Evolutionary conservation across 2,329 filamentous ascomycete species (phyloP), one percentile per base, ranked within the genome.

Genomic region (Zasmidium cellare): DNA sequence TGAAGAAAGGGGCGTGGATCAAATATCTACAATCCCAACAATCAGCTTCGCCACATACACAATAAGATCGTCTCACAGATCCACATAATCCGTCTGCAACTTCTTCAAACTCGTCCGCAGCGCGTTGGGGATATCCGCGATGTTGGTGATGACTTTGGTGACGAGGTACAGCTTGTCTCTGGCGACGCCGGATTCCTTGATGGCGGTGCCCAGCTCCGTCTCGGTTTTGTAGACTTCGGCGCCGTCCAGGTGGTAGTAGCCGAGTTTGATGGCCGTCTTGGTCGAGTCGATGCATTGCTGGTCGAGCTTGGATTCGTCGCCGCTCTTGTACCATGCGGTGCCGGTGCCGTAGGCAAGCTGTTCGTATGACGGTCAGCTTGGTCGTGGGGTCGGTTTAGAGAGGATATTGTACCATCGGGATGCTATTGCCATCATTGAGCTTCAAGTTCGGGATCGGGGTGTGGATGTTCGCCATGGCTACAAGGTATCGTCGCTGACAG

Each of bases 291-390:
- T 77, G 51, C 81, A 76, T 3, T 80, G 77, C 56, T 85, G 75
- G 63, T 90, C 85, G 45, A 87, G 75, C 48, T 80, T 75, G 49
- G 72, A 70, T 58, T 80, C 78, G 9, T 79, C 74, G 1, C 76
- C 74, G 3, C 71, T 71, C 65, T 83, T 83, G 70, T 83, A 89
- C 74, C 79, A 86, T 22, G 88, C 87, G 0, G 88, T 90, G 45
- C 89, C 89, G 3, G 89, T 83, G 22, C 89, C 89, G 67, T 89
- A 92, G 44, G 80, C 86, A 18, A 92, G 76, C 86, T 88, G n/a
- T 23, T 45, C 44, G 46, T 14, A 9, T n/a, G n/a, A n/a, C n/a
- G 2, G 38, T 61, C 49, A 61, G 46, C 49, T 51, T 14, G 20
- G 1, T 11, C 25, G 25, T 28, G 25, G 11, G 25, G 25, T 28